Evolutionary conservation across 805 yeast genomes (phyloP).

Genomic region (Metschnikowia borealis): DNA sequence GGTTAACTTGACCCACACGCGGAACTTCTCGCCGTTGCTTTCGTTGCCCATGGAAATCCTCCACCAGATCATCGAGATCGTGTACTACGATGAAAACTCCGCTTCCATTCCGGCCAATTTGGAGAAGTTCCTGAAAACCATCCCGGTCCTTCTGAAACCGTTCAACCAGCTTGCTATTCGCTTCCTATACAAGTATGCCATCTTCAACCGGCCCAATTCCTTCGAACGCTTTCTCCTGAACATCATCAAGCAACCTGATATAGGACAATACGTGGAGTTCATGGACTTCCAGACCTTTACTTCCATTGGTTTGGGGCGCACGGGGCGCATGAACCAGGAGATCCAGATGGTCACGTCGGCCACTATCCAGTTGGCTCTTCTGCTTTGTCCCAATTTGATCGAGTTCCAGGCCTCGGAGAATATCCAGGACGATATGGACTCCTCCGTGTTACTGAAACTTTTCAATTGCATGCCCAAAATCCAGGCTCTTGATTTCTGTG

Average conservation of each 20-base stretch:
- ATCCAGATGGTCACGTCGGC: slow-evolving; percentile 82
- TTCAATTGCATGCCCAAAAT: slow-evolving; percentile 54
- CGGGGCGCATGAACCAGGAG: slow-evolving; percentile 84
- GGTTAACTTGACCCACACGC: slow-evolving; percentile 10
- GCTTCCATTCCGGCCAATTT: slow-evolving; percentile 50
- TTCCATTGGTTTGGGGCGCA: slow-evolving; percentile 83
- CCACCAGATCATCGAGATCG: slow-evolving; percentile 52
- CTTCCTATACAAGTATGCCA: slow-evolving; percentile 61
- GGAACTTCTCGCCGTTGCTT: slow-evolving; percentile 19
- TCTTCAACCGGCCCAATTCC: slow-evolving; percentile 75
- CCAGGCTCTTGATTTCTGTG: slow-evolving; percentile 81
- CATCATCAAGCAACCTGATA: slow-evolving; percentile 37
- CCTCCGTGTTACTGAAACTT: slow-evolving; percentile 48
- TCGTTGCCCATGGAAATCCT: slow-evolving; percentile 55
- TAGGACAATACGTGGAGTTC: slow-evolving; percentile 63
- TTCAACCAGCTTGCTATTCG: slow-evolving; percentile 56
- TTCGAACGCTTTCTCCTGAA: slow-evolving; percentile 68
- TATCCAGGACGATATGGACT: slow-evolving; percentile 76
- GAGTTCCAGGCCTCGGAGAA: slow-evolving; percentile 85
- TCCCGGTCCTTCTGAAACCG: slow-evolving; percentile 53
- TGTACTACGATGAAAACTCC: slow-evolving; percentile 50
- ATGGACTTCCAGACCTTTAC: slow-evolving; percentile 88
- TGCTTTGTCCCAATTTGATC: slow-evolving; percentile 58
- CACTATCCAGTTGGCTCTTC: slow-evolving; percentile 63
- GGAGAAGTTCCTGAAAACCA: slow-evolving; percentile 47